Conservation (phyloP, 176 grass and related monocot genomes). For the Musa troglodytarum region DNA sequence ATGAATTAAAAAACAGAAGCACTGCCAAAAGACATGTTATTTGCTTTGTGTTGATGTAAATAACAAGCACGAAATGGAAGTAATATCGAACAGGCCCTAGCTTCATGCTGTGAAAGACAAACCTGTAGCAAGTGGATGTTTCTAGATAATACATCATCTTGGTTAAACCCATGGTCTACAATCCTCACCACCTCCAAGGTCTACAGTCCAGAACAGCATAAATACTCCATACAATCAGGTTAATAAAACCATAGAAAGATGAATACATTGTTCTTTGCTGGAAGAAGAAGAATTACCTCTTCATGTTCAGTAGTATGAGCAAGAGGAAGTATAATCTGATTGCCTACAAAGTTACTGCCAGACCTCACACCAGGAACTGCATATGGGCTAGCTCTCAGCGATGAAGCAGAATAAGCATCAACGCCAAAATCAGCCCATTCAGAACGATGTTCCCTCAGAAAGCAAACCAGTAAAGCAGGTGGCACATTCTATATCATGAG, state of each 20-base stretch:
- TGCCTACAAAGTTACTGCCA: constrained; percentile 52
- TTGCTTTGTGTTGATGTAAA: too few relatives aligned
- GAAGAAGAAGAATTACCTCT: constrained; percentile 45
- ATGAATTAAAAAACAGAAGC: too few relatives aligned
- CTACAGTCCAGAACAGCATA: neutral
- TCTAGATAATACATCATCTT: neutral
- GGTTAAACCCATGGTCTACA: neutral
- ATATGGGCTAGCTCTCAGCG: constrained; percentile 67
- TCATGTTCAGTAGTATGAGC: constrained; percentile 85
- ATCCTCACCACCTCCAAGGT: neutral
- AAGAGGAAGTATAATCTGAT: constrained; percentile 88
- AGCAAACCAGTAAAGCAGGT: constrained; percentile 68
- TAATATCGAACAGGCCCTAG: too few relatives aligned
- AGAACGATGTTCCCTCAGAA: constrained; percentile 86
- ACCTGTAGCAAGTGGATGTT: neutral
- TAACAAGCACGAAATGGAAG: too few relatives aligned
- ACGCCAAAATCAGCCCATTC: constrained; percentile 89
- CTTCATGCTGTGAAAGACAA: neutral
- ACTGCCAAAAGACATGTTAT: too few relatives aligned
- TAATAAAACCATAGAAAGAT: neutral
- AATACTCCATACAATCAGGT: neutral
- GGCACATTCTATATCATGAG: constrained; percentile 69
- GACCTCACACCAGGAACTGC: constrained; percentile 55
- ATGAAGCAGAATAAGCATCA: constrained; percentile 83
- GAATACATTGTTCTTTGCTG: neutral